Conservation (phyloP, 495 filamentous ascomycete genomes). For the Annulohypoxylon stygium region DNA sequence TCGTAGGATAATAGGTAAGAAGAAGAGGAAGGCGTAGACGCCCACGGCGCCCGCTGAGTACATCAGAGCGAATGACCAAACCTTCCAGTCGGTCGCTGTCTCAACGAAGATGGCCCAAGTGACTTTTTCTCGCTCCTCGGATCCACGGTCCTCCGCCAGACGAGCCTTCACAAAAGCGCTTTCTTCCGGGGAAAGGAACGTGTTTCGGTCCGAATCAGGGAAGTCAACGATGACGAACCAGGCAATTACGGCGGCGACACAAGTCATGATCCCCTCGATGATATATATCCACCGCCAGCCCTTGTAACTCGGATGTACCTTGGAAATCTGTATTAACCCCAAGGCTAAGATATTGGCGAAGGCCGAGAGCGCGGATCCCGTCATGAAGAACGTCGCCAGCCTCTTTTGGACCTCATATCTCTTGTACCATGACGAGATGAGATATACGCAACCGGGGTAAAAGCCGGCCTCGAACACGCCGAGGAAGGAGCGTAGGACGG, state of each 20-base stretch:
- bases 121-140: constrained; percentile 57
- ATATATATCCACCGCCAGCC: constrained; percentile 79
- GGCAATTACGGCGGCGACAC: constrained; percentile 51
- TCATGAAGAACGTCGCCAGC: constrained; percentile 70
- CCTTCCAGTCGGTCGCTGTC: constrained; percentile 55
- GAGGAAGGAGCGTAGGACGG: constrained; percentile 67
- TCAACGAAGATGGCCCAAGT: constrained; percentile 50
- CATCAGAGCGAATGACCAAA: constrained; percentile 60
- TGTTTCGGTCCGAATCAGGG: constrained; percentile 62
- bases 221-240: constrained; percentile 69
- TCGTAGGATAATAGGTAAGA: constrained; percentile 65
- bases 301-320: constrained; percentile 60
- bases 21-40: constrained; percentile 65
- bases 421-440: constrained; percentile 73
- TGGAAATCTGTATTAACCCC: constrained; percentile 71
- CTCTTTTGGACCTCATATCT: constrained; percentile 71
- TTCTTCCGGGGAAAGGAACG: constrained; percentile 64
- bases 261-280: constrained; percentile 58
- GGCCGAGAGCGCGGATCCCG: constrained; percentile 69
- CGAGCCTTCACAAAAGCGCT: constrained; percentile 65
- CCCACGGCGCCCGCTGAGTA: constrained; percentile 62
- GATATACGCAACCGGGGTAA: constrained; percentile 72
- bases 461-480: constrained; percentile 70
- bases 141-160: constrained; percentile 67
- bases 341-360: constrained; percentile 72